phyloP scores from a whole-genome alignment of 2,329 filamentous ascomycete genomes.

The Thelonectria blattea region DNA sequence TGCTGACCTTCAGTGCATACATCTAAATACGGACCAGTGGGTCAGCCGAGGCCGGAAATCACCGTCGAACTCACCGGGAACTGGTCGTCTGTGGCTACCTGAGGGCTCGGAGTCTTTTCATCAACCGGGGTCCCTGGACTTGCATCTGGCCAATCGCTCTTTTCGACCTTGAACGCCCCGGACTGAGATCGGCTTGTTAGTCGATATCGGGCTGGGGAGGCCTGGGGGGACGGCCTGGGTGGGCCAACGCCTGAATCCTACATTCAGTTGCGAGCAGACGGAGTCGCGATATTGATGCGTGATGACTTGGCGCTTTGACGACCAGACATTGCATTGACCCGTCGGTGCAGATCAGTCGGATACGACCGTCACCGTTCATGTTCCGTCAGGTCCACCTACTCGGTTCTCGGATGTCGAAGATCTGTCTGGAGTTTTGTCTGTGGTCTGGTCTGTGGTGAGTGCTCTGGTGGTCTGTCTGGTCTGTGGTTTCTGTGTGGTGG shows the following conservation, averaged over 20 bases:
- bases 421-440: no score
- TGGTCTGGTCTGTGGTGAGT: no score
- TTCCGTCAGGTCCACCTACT: constrained; percentile 24
- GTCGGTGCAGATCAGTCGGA: constrained; percentile 1
- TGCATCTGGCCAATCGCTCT: constrained; percentile 12
- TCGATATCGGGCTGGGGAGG: constrained; percentile 11
- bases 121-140: constrained; percentile 9
- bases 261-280: no score
- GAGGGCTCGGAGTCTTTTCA: constrained; percentile 4
- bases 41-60: constrained; percentile 2
- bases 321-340: not conserved
- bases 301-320: no score
- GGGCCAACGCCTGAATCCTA: constrained; percentile 3
- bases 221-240: no score
- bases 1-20: constrained; percentile 3
- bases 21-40: not conserved
- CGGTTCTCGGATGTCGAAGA: no score
- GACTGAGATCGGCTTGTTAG: constrained; percentile 15
- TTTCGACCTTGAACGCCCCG: constrained; percentile 2
- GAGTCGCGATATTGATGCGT: no score
- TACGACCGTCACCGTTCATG: constrained; percentile 23
- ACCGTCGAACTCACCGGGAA: not conserved
- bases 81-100: no score
- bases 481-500: no score
- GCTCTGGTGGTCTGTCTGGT: no score